Evolutionary conservation across 2,329 filamentous ascomycete species (phyloP).

Genomic region (Aspergillus fumigatiaffinis): DNA sequence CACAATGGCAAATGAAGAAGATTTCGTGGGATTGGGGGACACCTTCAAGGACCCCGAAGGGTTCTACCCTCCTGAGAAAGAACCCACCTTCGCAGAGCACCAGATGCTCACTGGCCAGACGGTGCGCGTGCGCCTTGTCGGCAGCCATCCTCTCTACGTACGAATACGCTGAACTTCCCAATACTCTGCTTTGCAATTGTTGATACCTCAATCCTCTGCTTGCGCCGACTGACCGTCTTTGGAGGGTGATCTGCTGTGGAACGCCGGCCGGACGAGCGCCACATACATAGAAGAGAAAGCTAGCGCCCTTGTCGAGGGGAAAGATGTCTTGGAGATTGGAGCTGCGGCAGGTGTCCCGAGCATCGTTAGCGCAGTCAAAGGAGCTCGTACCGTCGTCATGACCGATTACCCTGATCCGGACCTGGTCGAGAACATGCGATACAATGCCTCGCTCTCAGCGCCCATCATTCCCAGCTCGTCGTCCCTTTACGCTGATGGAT

Average conservation of each 20-base stretch:
- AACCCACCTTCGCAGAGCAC: slow-evolving; percentile 70
- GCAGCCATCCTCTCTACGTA: slow-evolving; percentile 82
- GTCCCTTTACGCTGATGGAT: slow-evolving; percentile 62
- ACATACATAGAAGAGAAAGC: slow-evolving; percentile 70
- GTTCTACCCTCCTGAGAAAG: slow-evolving; percentile 74
- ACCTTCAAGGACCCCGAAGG: slow-evolving; percentile 79
- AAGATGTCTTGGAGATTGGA: slow-evolving; percentile 81
- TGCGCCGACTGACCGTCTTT: slow-evolving; percentile 18
- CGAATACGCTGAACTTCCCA: slow-evolving; percentile 18
- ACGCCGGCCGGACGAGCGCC: slow-evolving; percentile 74
- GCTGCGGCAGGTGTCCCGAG: slow-evolving; percentile 82
- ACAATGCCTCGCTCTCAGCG: slow-evolving; percentile 64
- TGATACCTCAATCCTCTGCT: not conserved
- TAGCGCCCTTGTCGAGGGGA: slow-evolving; percentile 56
- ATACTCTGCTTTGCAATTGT: not conserved
- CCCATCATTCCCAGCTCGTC: slow-evolving; percentile 38
- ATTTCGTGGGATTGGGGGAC: slow-evolving; percentile 39
- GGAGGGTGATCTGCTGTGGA: slow-evolving; percentile 83
- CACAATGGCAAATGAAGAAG: slow-evolving; percentile 23
- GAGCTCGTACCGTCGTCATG: slow-evolving; percentile 66
- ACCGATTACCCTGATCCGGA: slow-evolving; percentile 87
- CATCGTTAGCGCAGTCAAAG: slow-evolving; percentile 69
- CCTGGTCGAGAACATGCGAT: slow-evolving; percentile 72
- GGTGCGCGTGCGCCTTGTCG: slow-evolving; percentile 73
- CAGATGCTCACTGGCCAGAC: slow-evolving; percentile 62